These are phyloP conservation scores for Sarocladiaceae sp. DNA, from an alignment of 2,329 filamentous ascomycete genomes.

Conservation along the genomic window DNA sequence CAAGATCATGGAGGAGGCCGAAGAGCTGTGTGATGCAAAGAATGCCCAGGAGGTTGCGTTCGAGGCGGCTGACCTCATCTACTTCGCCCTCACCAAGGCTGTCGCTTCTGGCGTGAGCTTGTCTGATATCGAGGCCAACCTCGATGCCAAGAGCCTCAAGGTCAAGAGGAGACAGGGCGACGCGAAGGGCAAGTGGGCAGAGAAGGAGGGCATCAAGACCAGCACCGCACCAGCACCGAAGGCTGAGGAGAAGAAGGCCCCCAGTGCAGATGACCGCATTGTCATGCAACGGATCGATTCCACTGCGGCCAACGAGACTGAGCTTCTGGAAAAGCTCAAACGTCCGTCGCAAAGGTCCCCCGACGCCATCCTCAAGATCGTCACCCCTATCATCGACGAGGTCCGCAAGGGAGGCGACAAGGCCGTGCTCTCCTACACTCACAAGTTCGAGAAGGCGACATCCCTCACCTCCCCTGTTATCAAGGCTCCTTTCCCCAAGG, in stretches of 20 bases:
- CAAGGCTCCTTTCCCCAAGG: slow-evolving; percentile 77
- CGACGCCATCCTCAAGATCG: slow-evolving; percentile 88
- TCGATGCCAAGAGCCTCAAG: slow-evolving; percentile 92
- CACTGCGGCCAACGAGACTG: slow-evolving; percentile 52
- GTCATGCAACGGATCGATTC: slow-evolving; percentile 76
- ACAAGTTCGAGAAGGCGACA: slow-evolving; percentile 96
- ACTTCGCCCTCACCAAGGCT: slow-evolving; percentile 91
- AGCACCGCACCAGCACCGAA: slow-evolving; percentile 24
- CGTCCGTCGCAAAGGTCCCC: slow-evolving; percentile 90
- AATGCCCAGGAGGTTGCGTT: slow-evolving; percentile 81
- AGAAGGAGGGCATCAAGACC: slow-evolving; percentile 65
- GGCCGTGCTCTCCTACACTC: slow-evolving; percentile 85
- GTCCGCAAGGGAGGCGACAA: slow-evolving; percentile 79
- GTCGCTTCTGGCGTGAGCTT: slow-evolving; percentile 77
- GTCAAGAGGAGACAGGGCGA: slow-evolving; percentile 90
- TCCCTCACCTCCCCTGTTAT: slow-evolving; percentile 84
- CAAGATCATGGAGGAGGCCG: slow-evolving; percentile 98
- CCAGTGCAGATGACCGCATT: slow-evolving; percentile 54
- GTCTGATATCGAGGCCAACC: slow-evolving; percentile 83
- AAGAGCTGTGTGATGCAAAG: slow-evolving; percentile 84
- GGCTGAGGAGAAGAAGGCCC: slow-evolving; percentile 23
- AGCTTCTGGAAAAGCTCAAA: slow-evolving; percentile 70
- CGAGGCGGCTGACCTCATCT: slow-evolving; percentile 90
- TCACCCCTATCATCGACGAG: slow-evolving; percentile 84
- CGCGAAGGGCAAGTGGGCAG: slow-evolving; percentile 87